These are phyloP conservation scores for Lepidium campestre DNA, from an alignment of 441 rosid genomes.

Conservation along the genomic window DNA sequence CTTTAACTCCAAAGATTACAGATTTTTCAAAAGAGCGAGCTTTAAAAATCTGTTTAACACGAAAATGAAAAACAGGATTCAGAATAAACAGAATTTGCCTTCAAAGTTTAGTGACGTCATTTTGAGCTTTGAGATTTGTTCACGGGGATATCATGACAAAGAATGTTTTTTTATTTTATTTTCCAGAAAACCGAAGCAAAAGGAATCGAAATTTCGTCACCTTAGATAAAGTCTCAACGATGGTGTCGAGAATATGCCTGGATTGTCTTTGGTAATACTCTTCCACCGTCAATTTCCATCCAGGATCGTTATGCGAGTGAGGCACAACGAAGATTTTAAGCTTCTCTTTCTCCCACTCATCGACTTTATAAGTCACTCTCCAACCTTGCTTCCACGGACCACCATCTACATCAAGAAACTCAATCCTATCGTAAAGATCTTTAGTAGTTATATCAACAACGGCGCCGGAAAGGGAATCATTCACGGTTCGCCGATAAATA, in stretches of 20 bases:
- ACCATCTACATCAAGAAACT: slow-evolving; percentile 75
- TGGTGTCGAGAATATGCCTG: slow-evolving; percentile 76
- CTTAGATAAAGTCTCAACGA: slow-evolving; percentile 79
- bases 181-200: neutral
- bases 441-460: slow-evolving; percentile 75
- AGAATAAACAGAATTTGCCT: neutral
- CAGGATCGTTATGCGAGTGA: slow-evolving; percentile 98
- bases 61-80: neutral
- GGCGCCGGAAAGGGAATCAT: slow-evolving; percentile 34
- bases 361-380: slow-evolving; percentile 68
- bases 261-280: slow-evolving; percentile 89
- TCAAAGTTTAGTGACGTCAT: slow-evolving; percentile 19
- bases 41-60: neutral
- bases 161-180: neutral
- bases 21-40: neutral
- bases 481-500: slow-evolving; percentile 21
- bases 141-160: neutral
- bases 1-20: neutral
- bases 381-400: slow-evolving; percentile 99
- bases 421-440: slow-evolving; percentile 80
- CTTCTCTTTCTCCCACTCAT: slow-evolving; percentile 85
- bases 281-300: slow-evolving; percentile 93
- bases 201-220: slow-evolving; percentile 19
- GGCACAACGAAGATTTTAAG: slow-evolving; percentile 89
- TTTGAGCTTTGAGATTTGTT: neutral